These are phyloP conservation scores for Fusarium cicatricum DNA, from an alignment of 2,329 filamentous ascomycete species.

Conservation along the genomic window DNA sequence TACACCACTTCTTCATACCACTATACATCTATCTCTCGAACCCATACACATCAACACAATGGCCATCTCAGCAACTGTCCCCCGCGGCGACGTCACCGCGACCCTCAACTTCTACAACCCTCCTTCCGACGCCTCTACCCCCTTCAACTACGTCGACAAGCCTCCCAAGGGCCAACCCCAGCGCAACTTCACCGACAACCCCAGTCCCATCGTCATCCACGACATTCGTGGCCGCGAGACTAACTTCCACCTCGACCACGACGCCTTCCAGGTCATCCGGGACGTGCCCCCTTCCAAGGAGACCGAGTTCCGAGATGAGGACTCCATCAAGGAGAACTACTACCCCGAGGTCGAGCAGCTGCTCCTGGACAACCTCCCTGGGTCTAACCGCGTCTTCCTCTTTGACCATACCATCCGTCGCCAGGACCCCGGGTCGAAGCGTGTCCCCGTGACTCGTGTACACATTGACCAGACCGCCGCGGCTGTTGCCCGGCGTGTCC, in stretches of 20 bases:
- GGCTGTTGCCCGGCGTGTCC: constrained; percentile 73
- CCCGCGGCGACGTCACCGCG: constrained; percentile 68
- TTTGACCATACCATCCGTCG: constrained; percentile 93
- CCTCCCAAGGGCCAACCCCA: constrained; percentile 68
- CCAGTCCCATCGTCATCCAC: constrained; percentile 65
- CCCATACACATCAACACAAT: constrained; percentile 40
- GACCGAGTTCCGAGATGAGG: constrained; percentile 71
- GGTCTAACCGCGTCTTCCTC: constrained; percentile 71
- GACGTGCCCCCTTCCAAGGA: constrained; percentile 61
- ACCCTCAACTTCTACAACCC: constrained; percentile 71
- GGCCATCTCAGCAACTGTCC: constrained; percentile 53
- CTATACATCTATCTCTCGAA: neutral
- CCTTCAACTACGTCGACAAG: constrained; percentile 73
- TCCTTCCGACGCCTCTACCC: constrained; percentile 65
- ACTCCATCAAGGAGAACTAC: constrained; percentile 74
- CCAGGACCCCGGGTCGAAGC: constrained; percentile 62
- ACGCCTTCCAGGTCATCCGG: constrained; percentile 76
- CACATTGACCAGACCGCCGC: constrained; percentile 84
- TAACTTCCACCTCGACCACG: constrained; percentile 72
- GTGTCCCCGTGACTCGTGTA: constrained; percentile 74
- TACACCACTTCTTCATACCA: neutral
- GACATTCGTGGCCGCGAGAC: constrained; percentile 79
- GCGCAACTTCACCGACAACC: constrained; percentile 67
- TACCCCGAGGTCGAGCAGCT: constrained; percentile 85
- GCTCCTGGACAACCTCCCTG: constrained; percentile 72